Conservation (phyloP, 139 green algal genomes). For the Zygnema cylindricum region DNA sequence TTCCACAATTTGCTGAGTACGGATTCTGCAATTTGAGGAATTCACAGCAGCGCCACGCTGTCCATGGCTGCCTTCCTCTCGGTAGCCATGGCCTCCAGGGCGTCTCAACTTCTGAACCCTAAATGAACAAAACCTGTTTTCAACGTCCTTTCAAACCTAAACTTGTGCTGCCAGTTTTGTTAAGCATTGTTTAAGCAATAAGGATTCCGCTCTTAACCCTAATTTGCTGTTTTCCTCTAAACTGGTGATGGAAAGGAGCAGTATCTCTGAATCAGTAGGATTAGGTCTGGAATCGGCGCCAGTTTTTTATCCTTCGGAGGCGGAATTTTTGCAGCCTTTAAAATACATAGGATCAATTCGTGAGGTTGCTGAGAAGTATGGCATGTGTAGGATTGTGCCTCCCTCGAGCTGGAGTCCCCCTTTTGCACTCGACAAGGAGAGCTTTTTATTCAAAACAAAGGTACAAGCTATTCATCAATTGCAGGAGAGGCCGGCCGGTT, state of each 20-base stretch:
- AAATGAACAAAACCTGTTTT: not conserved
- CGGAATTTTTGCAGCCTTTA: slow-evolving; percentile 80
- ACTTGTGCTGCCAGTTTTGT: not conserved
- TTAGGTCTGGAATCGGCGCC: slow-evolving; percentile 31
- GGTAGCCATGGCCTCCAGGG: too few species aligned
- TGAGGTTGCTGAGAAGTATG: slow-evolving; percentile 70
- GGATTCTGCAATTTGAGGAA: too few species aligned
- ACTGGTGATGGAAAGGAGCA: slow-evolving; percentile 19
- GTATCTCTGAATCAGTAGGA: not conserved
- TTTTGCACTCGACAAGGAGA: slow-evolving; percentile 71
- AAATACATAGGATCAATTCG: slow-evolving; percentile 75
- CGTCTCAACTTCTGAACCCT: not conserved
- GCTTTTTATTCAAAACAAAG: slow-evolving; percentile 75
- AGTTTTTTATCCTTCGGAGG: slow-evolving; percentile 49
- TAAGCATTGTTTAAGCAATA: not conserved
- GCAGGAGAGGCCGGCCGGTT: slow-evolving; percentile 64
- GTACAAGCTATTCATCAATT: slow-evolving; percentile 85
- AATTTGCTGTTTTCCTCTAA: too few species aligned
- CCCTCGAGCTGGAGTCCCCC: slow-evolving; percentile 74
- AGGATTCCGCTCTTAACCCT: too few species aligned
- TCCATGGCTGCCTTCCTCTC: too few species aligned
- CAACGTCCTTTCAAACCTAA: not conserved
- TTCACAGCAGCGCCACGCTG: not conserved
- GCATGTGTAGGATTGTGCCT: slow-evolving; percentile 88
- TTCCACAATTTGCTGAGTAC: too few species aligned